These are phyloP conservation scores for Streptanthus diversifolius DNA, from an alignment of 345 rosid genomes.

Conservation along the genomic window DNA sequence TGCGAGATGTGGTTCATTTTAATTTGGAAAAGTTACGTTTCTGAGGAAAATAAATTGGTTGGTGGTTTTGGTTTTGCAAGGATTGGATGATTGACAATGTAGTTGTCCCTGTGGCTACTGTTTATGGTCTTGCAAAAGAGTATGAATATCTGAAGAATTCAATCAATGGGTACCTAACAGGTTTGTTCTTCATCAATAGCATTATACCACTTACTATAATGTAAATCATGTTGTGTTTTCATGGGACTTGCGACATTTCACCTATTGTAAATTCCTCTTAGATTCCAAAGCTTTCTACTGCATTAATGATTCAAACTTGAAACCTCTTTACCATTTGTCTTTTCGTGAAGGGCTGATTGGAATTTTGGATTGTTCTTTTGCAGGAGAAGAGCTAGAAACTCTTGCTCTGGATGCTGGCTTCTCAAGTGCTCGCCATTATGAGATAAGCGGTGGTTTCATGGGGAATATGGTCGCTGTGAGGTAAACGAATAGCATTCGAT, in stretches of 20 bases:
- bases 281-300: background rate
- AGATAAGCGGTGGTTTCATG: conserved; percentile 77
- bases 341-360: background rate
- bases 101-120: conserved; percentile 76
- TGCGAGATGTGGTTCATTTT: background rate
- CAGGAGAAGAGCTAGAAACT: conserved; percentile 76
- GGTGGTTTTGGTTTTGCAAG: conserved; percentile 32
- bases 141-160: conserved; percentile 77
- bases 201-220: background rate
- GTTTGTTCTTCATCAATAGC: conserved; percentile 36
- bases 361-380: background rate
- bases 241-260: background rate
- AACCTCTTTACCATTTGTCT: background rate
- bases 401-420: conserved; percentile 75
- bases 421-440: conserved; percentile 61
- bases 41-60: conserved; percentile 8
- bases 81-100: conserved; percentile 83
- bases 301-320: background rate
- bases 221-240: background rate
- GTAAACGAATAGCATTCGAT: conserved; percentile 7
- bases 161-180: conserved; percentile 68
- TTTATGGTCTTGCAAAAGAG: conserved; percentile 66
- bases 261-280: background rate
- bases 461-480: conserved; percentile 72
- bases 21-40: background rate